Evolutionary conservation across 2,329 filamentous ascomycete genomes (phyloP).

Genomic region (Clarireedia monteithiana): DNA sequence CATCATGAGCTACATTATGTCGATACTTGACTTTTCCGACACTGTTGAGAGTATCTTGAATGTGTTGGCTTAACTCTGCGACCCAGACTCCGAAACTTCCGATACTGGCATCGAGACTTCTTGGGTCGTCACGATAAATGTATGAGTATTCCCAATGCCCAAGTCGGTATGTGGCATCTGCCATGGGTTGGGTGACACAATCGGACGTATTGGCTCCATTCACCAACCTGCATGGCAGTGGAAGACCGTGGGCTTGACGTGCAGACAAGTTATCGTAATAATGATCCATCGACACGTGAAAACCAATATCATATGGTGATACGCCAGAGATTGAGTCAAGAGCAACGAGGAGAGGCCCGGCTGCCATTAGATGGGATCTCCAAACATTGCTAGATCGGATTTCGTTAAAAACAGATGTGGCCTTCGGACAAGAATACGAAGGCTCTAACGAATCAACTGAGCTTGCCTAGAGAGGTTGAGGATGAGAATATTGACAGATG

Average conservation of each 20-base stretch:
- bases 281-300: constrained; percentile 68
- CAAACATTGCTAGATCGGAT: constrained; percentile 47
- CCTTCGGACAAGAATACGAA: constrained; percentile 55
- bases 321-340: constrained; percentile 67
- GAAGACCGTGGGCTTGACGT: constrained; percentile 66
- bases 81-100: constrained; percentile 65
- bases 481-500: neutral
- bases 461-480: constrained; percentile 28
- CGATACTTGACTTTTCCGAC: constrained; percentile 46
- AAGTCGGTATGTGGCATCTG: constrained; percentile 64
- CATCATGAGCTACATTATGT: constrained; percentile 78
- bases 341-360: constrained; percentile 44
- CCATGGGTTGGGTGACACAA: constrained; percentile 56
- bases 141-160: constrained; percentile 77
- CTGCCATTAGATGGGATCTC: constrained; percentile 53
- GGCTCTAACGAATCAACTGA: constrained; percentile 68
- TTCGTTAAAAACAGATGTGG: constrained; percentile 35
- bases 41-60: constrained; percentile 45
- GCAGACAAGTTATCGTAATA: constrained; percentile 82
- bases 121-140: constrained; percentile 60
- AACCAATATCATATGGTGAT: constrained; percentile 44
- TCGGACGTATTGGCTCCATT: constrained; percentile 37
- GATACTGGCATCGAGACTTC: constrained; percentile 53
- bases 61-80: constrained; percentile 59
- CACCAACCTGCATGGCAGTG: constrained; percentile 58